Percentiles rank a stretch among this genome's conserved stretches.
Evolutionary conservation across 1,284 basidiomycete genomes (phyloP).

Genomic region (Apiotrichum gracile): DNA sequence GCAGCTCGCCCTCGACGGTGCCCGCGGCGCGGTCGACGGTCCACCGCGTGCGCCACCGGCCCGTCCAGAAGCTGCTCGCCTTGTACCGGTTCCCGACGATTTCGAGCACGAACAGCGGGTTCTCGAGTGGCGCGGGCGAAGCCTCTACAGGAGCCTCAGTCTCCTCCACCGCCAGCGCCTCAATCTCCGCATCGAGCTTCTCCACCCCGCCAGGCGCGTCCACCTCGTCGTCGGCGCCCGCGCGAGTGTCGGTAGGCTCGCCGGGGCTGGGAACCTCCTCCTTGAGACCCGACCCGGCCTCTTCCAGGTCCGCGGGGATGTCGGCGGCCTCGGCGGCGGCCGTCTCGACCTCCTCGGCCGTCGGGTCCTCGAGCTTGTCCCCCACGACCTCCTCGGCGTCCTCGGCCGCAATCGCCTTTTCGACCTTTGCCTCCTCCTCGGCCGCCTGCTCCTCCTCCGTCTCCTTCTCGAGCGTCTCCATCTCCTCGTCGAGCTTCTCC

Average conservation of each 20-base stretch:
- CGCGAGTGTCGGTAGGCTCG: too few species aligned
- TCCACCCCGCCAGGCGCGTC: too few species aligned
- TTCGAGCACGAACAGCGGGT: slow-evolving; percentile 61
- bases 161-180: slow-evolving; percentile 5
- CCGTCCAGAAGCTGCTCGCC: slow-evolving; percentile 81
- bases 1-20: slow-evolving; percentile 54
- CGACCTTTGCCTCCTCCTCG: neutral
- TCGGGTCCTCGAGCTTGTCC: too few species aligned
- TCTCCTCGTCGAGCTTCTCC: slow-evolving; percentile 12
- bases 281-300: too few species aligned
- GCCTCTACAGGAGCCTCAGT: neutral
- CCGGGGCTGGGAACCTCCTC: too few species aligned
- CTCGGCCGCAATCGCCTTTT: neutral
- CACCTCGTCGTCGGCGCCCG: too few species aligned
- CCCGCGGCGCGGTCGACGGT: slow-evolving; percentile 44
- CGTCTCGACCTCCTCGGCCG: neutral
- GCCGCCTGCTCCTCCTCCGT: neutral
- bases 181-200: slow-evolving; percentile 11
- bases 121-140: slow-evolving; percentile 18
- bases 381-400: neutral
- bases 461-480: slow-evolving; percentile 1
- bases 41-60: slow-evolving; percentile 70
- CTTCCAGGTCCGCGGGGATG: too few species aligned
- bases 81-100: slow-evolving; percentile 92
- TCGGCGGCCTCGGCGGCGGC: slow-evolving; percentile 1